Conservation (phyloP, 768 basidiomycete genomes). For the Phylloporus arenicola region DNA sequence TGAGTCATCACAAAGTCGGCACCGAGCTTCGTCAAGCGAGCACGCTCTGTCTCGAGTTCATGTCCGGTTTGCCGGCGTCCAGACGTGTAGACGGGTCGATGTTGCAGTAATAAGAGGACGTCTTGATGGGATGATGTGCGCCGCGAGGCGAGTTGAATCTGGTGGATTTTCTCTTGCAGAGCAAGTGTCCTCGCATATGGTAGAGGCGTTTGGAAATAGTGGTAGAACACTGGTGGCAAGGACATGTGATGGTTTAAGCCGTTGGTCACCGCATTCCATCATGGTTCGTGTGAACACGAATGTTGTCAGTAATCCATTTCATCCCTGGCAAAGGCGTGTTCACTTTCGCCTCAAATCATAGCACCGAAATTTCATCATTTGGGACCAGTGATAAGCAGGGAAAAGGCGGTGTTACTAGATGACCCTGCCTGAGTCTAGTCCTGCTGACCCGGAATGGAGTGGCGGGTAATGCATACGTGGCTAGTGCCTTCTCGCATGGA, state of each 20-base stretch:
- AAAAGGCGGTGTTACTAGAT: too few species aligned
- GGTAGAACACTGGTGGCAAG: constrained; percentile 65
- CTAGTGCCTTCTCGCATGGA: too few species aligned
- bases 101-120: constrained; percentile 76
- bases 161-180: constrained; percentile 68
- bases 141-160: constrained; percentile 53
- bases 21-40: constrained; percentile 66
- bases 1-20: constrained; percentile 82
- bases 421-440: too few species aligned
- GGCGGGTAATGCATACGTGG: too few species aligned
- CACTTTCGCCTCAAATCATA: too few species aligned
- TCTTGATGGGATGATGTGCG: constrained; percentile 49
- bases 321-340: too few species aligned
- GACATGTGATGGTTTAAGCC: constrained; percentile 13
- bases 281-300: too few species aligned
- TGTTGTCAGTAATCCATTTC: too few species aligned
- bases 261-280: too few species aligned
- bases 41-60: constrained; percentile 53
- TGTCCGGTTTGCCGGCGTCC: constrained; percentile 79
- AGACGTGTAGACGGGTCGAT: constrained; percentile 90
- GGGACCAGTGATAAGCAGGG: too few species aligned
- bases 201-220: constrained; percentile 72
- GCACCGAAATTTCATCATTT: too few species aligned
- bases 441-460: too few species aligned
- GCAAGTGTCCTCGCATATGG: constrained; percentile 66